Base-by-base conservation (phyloP, 2,329 filamentous ascomycete genomes). In the Trichoderma sp. region DNA sequence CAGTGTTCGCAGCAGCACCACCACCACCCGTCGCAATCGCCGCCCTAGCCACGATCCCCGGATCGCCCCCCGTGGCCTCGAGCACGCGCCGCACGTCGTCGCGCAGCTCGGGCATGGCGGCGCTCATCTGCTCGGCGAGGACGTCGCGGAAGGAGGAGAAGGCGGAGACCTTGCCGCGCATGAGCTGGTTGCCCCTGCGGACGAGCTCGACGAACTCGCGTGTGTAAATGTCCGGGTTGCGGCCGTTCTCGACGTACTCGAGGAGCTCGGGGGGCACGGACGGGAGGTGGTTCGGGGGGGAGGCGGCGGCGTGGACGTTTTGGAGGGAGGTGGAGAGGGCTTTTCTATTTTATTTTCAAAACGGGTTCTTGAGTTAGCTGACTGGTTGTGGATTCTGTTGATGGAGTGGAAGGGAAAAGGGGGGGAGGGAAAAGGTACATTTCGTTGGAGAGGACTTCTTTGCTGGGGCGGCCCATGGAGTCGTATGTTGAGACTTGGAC, bases 141-240 rank as follows among this genome's bases (percentile, higher is more conserved):
- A 86, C 79, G 75, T 90, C 86, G 61, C 87, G 78, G 73, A 90
- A 89, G 34, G 76, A 71, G 12, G 74, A 80, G 72, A 90, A 90
- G 43, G 87, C 88, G 71, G 77, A 74, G 75, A 82, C 80, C 79
- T 90, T 90, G 63, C 88, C 88, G 70, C 83, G 81, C 79, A 88
- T 82, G 67, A 88, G 78, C 80, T 90, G 88, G 78, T 90, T 90
- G 47, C 83, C 81, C 54, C 87, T 80, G 63, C 87, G 79, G 26
- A 88, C 87, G 60, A 88, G 80, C 83, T 90, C 88, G 72, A 90
- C 87, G 71, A 90, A 90, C 78, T 90, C 88, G 72, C 88, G 82
- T 63, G 88, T 90, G 80, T 90, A 90, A 70, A 90, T 90, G 76
- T 90, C 88, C 2, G 88, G 88, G 78, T 90, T 90, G 58, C 88